phyloP scores from a whole-genome alignment of 2,329 filamentous ascomycete species.

The Chalaropsis ovoidea region DNA sequence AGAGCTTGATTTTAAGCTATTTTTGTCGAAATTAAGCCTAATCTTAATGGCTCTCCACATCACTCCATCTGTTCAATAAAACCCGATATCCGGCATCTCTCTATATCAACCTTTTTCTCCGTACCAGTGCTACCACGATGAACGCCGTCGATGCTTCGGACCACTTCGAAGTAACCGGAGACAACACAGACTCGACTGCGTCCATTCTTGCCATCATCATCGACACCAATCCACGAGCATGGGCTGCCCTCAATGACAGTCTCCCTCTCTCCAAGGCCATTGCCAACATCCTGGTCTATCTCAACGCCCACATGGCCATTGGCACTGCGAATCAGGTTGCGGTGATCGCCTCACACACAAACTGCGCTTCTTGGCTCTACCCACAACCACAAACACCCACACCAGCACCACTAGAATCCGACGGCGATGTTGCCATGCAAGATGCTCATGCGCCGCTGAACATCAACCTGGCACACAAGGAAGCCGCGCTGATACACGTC shows the following conservation, averaged over 20 bases:
- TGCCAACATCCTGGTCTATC: slow-evolving; percentile 83
- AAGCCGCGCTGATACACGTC: slow-evolving; percentile 79
- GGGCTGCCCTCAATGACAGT: slow-evolving; percentile 64
- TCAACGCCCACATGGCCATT: slow-evolving; percentile 91
- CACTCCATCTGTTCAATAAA: too few species aligned
- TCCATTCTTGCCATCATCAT: slow-evolving; percentile 84
- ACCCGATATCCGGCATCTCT: not conserved
- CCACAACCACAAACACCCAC: slow-evolving; percentile 42
- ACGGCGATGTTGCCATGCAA: slow-evolving; percentile 51
- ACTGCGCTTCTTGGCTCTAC: slow-evolving; percentile 83
- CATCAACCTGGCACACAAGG: slow-evolving; percentile 66
- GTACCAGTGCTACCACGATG: slow-evolving; percentile 35
- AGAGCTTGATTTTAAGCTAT: not conserved
- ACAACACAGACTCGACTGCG: slow-evolving; percentile 45
- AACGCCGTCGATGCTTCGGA: slow-evolving; percentile 47
- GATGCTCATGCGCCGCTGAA: slow-evolving; percentile 35
- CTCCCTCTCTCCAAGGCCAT: slow-evolving; percentile 76
- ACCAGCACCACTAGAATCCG: slow-evolving; percentile 28
- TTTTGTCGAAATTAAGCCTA: not conserved
- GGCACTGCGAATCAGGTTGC: slow-evolving; percentile 90
- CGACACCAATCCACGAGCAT: slow-evolving; percentile 93
- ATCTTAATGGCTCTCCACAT: too few species aligned
- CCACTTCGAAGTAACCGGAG: slow-evolving; percentile 41
- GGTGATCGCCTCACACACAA: slow-evolving; percentile 78
- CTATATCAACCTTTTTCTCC: slow-evolving; percentile 4